phyloP scores from a whole-genome alignment of 306 rosid genomes.

The Aeschynomene evenia region DNA sequence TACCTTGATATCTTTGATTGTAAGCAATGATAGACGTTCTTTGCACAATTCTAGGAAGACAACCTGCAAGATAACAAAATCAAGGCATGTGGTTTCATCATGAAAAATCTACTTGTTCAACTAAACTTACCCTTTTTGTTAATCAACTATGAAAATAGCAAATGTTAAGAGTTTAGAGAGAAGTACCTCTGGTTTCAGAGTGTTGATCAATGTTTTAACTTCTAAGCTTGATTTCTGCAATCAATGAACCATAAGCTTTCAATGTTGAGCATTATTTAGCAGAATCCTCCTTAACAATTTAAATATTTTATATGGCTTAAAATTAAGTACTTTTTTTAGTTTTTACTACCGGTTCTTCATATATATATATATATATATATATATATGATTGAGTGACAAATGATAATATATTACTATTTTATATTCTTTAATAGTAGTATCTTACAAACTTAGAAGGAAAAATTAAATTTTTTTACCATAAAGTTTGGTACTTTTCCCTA shows the following conservation, averaged over 20 bases:
- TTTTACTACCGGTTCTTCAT: no score
- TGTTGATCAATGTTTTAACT: constrained; percentile 49
- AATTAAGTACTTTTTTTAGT: no score
- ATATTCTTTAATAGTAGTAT: no score
- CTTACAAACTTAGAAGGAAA: no score
- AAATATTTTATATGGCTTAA: no score
- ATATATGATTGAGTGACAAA: no score
- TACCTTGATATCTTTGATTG: neutral
- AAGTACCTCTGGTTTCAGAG: constrained; percentile 60
- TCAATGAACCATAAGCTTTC: neutral
- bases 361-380: no score
- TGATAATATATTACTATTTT: no score
- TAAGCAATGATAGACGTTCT: neutral
- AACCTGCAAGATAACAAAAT: constrained; percentile 13
- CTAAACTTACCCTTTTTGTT: neutral
- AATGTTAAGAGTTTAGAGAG: neutral
- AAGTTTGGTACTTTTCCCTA: no score
- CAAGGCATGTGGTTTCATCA: neutral
- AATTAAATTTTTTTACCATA: no score
- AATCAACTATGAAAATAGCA: constrained; percentile 6
- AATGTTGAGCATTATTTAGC: no score
- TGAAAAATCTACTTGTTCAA: neutral
- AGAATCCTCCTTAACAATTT: no score
- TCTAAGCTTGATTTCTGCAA: constrained; percentile 51
- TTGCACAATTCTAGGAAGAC: neutral